These are phyloP conservation scores for Linum trigynum DNA, from an alignment of 345 rosid species.

Conservation along the genomic window DNA sequence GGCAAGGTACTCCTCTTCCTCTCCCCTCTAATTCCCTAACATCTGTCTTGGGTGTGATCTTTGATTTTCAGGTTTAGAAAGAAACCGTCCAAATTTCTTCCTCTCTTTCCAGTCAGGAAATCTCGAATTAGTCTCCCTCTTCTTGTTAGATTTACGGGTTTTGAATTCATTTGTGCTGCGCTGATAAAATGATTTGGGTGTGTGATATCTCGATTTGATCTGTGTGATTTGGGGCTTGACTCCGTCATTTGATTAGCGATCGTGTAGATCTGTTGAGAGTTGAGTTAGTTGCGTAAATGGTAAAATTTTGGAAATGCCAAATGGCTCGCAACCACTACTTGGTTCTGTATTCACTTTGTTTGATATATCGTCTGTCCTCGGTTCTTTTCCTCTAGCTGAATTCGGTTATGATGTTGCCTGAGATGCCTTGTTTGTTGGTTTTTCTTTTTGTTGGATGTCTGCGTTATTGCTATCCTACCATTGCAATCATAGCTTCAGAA, in stretches of 20 bases:
- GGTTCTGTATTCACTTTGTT: too few relatives aligned
- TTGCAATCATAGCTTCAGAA: too few relatives aligned
- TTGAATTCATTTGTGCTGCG: background rate
- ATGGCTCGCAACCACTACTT: background rate
- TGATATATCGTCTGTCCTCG: too few relatives aligned
- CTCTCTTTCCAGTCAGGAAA: background rate
- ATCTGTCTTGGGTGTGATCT: background rate
- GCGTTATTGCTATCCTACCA: background rate
- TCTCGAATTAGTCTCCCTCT: background rate
- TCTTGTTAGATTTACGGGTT: background rate
- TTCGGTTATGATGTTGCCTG: too few relatives aligned
- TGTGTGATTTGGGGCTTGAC: background rate
- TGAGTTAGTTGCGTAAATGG: background rate
- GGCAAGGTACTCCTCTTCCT: background rate
- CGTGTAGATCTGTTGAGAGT: background rate
- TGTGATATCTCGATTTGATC: background rate
- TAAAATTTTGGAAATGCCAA: background rate
- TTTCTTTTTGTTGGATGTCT: too few relatives aligned
- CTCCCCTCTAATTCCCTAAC: background rate
- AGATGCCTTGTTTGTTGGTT: too few relatives aligned
- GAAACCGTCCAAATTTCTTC: background rate
- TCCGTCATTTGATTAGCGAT: background rate
- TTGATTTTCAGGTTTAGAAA: background rate
- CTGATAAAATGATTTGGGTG: background rate
- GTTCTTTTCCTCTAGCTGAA: too few relatives aligned